Base-by-base conservation (phyloP, 73 alveolate species). In the Paramecium octaurelia region DNA sequence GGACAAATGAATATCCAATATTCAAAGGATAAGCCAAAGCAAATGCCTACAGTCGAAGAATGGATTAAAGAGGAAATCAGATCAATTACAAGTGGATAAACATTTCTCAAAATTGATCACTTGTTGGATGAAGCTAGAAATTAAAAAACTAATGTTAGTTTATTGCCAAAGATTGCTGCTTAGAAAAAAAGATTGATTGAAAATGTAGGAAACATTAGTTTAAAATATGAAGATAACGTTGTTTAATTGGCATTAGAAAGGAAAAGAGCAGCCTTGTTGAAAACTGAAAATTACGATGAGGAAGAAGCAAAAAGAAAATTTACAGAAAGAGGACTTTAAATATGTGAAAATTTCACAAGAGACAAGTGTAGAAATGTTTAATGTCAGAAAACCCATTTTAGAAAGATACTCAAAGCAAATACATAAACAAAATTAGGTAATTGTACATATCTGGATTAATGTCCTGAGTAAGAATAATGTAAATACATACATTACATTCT, bases 381-480 rank as follows among this genome's bases (percentile, higher is more conserved):
- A 21, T 89, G 94, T 59, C 31, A 89, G 16, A 89, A 89, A 40
- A 83, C 94, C 2, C 94, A 89, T 29, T 89, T 89, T 73, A 89
- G 94, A 71, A 89, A 89, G 20, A 69, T 89, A 71, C 29, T 89
- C 2, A 77, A 83, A 20, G 92, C 90, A 29, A 77, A 89, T 34
- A 89, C 94, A 7, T 96, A 96, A 77, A 91, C 85, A 9, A 88
- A 96, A 85, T 96, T 97, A 58, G 99, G 99, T 11, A 99, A 98
- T 92, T 98, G 99, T 87, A 95, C 99, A 21, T 97, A 98, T 92
- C 93, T 98, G 77, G 99, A 98, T 87, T 95, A 99, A 50, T 98
- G 99, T 92, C 58, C 96, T 46, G 97, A 95, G 92, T 95, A 92
- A 96, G 98, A 95, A 59, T 83, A 86, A 36, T 96, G 98, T 69